These are phyloP conservation scores for Fusarium vanettenii DNA, from an alignment of 2,329 filamentous ascomycete genomes.

Conservation along the genomic window DNA sequence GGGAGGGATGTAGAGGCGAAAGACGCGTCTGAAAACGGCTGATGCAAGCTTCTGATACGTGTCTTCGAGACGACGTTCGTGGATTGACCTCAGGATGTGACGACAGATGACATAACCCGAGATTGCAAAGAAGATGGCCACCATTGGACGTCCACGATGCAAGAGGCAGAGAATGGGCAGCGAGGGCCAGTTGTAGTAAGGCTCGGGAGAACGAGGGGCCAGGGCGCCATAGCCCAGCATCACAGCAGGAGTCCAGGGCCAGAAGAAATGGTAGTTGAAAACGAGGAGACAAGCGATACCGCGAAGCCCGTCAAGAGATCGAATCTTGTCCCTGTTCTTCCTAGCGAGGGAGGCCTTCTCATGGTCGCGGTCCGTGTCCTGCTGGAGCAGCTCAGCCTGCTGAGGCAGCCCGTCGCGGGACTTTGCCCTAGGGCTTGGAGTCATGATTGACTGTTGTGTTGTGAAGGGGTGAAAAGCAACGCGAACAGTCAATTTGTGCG, in stretches of 20 bases:
- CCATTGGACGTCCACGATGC: conserved; percentile 55
- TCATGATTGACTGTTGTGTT: not conserved
- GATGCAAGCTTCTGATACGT: conserved; percentile 53
- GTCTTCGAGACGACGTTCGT: conserved; percentile 49
- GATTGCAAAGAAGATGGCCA: conserved; percentile 57
- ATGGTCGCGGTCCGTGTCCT: not conserved
- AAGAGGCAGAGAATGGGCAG: conserved; percentile 55
- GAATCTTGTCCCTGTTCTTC: conserved; percentile 49
- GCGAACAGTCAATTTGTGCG: not conserved
- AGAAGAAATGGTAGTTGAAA: conserved; percentile 57
- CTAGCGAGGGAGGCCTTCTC: conserved; percentile 23
- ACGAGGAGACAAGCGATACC: conserved; percentile 56
- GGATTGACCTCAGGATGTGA: conserved; percentile 52
- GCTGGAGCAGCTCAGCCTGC: not conserved
- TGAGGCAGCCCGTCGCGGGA: not conserved
- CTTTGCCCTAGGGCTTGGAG: not conserved
- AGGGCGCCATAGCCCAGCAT: conserved; percentile 55
- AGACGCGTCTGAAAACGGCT: conserved; percentile 51
- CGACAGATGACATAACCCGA: conserved; percentile 56
- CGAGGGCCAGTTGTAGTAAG: conserved; percentile 47
- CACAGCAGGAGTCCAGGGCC: conserved; percentile 54
- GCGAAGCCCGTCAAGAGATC: conserved; percentile 54
- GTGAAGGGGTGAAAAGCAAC: not conserved
- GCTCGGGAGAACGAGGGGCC: conserved; percentile 50
- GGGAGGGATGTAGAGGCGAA: conserved; percentile 54